phyloP scores from a whole-genome alignment of 176 grass and related monocot species.

The Metroxylon sagu region DNA sequence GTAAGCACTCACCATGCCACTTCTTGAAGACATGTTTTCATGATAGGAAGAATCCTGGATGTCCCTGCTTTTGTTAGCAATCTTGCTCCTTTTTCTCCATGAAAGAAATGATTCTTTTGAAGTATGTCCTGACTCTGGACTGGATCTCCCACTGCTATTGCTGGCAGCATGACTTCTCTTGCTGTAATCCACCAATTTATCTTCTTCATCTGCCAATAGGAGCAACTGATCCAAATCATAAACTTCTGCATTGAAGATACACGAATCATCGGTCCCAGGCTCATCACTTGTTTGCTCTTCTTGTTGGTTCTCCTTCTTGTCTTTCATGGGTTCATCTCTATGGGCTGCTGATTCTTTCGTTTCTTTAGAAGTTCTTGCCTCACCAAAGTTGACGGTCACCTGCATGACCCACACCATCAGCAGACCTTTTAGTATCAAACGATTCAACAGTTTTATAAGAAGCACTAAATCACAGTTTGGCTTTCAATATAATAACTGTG shows the following conservation, averaged over 20 bases:
- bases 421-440: neutral
- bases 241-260: slow-evolving; percentile 15
- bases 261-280: slow-evolving; percentile 2
- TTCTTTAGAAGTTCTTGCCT: slow-evolving; percentile 6
- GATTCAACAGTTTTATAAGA: neutral
- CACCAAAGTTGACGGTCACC: slow-evolving; percentile 47
- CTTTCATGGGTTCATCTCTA: slow-evolving; percentile 19
- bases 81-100: slow-evolving; percentile 40
- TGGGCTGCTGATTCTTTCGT: neutral
- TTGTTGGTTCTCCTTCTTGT: neutral
- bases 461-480: no score
- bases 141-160: slow-evolving; percentile 39
- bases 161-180: slow-evolving; percentile 29
- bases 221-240: slow-evolving; percentile 47
- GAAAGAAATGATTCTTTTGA: slow-evolving; percentile 38
- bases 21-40: slow-evolving; percentile 20
- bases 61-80: neutral
- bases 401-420: slow-evolving; percentile 19
- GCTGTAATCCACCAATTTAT: slow-evolving; percentile 27
- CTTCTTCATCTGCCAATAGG: slow-evolving; percentile 35
- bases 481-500: no score
- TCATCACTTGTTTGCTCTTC: slow-evolving; percentile 5
- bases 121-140: slow-evolving; percentile 39
- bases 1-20: neutral
- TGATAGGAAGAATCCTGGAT: slow-evolving; percentile 20